Evolutionary conservation across 2,329 filamentous ascomycete species (phyloP).

Genomic region (Sarocladiaceae sp.): DNA sequence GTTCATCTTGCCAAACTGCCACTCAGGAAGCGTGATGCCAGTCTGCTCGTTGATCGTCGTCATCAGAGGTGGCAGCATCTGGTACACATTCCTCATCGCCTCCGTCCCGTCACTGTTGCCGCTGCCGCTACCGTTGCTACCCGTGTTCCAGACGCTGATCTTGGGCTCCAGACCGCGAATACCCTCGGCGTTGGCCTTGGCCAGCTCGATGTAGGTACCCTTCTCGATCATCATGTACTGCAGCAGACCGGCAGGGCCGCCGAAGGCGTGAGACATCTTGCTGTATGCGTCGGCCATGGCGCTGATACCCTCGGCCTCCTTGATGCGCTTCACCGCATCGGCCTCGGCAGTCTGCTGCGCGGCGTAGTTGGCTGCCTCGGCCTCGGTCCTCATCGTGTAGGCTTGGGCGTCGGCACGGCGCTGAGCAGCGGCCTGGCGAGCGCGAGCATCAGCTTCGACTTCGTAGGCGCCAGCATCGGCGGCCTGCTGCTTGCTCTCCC

Average conservation of each 20-base stretch:
- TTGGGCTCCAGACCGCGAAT: constrained; percentile 76
- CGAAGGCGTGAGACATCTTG: constrained; percentile 64
- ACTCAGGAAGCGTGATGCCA: constrained; percentile 71
- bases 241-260: constrained; percentile 70
- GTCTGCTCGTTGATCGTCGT: constrained; percentile 86
- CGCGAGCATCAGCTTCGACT: constrained; percentile 53
- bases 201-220: constrained; percentile 70
- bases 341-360: constrained; percentile 51
- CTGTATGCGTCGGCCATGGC: constrained; percentile 79
- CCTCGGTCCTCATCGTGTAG: constrained; percentile 39
- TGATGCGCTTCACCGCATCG: constrained; percentile 52
- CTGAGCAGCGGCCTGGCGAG: constrained; percentile 46
- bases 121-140: constrained; percentile 38
- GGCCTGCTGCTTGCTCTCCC: constrained; percentile 62
- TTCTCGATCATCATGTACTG: constrained; percentile 86
- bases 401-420: constrained; percentile 47
- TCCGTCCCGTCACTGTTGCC: constrained; percentile 47
- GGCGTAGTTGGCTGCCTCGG: constrained; percentile 32
- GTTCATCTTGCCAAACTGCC: constrained; percentile 55
- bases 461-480: constrained; percentile 62
- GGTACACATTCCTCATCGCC: constrained; percentile 71
- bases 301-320: constrained; percentile 68
- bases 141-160: constrained; percentile 88
- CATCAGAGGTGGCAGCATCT: constrained; percentile 76
- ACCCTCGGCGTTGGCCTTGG: constrained; percentile 69